phyloP scores from a whole-genome alignment of 805 yeast genomes.

The Sporopachydermia lactativora region DNA sequence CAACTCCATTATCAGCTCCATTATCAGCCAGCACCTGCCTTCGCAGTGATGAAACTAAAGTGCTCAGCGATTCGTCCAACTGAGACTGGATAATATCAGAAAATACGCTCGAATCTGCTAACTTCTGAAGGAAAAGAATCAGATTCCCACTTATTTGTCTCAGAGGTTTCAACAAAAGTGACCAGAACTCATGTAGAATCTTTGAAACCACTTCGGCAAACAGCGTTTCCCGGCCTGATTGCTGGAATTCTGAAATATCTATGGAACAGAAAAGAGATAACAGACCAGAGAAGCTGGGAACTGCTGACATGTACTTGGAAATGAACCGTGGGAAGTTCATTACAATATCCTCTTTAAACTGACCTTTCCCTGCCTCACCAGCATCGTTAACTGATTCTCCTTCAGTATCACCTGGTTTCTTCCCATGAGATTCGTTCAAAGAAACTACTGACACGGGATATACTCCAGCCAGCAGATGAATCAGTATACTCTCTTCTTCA shows the following conservation, averaged over 20 bases:
- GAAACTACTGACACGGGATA: slow-evolving; percentile 16
- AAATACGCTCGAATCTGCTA: slow-evolving; percentile 11
- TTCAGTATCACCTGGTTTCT: background rate
- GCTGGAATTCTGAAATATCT: background rate
- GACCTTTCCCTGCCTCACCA: background rate
- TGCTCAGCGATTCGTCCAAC: slow-evolving; percentile 14
- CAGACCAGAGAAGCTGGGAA: background rate
- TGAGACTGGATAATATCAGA: slow-evolving; percentile 15
- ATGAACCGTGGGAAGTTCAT: background rate
- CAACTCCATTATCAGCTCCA: background rate
- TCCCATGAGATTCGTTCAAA: slow-evolving; percentile 10
- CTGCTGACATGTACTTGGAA: background rate
- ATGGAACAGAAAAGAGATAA: background rate
- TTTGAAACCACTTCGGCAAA: background rate
- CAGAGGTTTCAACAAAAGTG: slow-evolving; percentile 10
- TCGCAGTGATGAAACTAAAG: slow-evolving; percentile 7
- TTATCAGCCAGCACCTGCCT: slow-evolving; percentile 6
- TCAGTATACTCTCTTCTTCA: slow-evolving; percentile 3
- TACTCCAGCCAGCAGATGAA: slow-evolving; percentile 16
- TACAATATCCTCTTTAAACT: background rate
- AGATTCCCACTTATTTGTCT: slow-evolving; percentile 4
- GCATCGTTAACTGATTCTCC: slow-evolving; percentile 6
- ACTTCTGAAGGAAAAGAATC: slow-evolving; percentile 7
- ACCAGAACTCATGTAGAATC: background rate
- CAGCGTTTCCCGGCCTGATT: background rate